These are phyloP conservation scores for Pseudonitzschia multistriata DNA, from an alignment of 108 stramenopile species.

Conservation along the genomic window DNA sequence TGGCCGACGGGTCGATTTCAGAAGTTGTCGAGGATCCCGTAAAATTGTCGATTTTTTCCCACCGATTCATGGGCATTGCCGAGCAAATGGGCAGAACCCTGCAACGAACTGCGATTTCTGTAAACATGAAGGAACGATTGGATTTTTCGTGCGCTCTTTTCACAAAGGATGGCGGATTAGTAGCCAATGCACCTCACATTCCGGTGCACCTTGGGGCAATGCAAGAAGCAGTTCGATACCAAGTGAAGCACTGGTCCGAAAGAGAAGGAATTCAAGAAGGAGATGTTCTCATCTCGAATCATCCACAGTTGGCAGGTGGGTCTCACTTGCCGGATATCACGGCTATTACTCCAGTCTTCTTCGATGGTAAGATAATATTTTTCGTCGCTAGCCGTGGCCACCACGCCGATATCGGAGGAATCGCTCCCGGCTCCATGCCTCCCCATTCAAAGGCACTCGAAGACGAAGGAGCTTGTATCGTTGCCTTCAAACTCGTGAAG, in stretches of 20 bases:
- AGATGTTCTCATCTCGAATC: conserved; percentile 96
- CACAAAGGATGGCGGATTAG: conserved; percentile 90
- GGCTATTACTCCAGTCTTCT: conserved; percentile 97
- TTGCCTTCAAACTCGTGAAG: conserved; percentile 95
- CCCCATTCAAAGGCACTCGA: conserved; percentile 82
- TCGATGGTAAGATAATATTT: conserved; percentile 84
- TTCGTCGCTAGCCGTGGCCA: conserved; percentile 97
- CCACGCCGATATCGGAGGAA: conserved; percentile 96
- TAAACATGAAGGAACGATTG: conserved; percentile 99
- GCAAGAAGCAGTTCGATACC: conserved; percentile 91
- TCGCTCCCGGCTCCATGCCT: conserved; percentile 88
- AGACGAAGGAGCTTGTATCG: conserved; percentile 97
- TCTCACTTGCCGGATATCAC: conserved; percentile 96
- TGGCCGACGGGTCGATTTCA: conserved; percentile 2
- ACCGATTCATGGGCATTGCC: conserved; percentile 99
- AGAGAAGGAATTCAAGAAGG: conserved; percentile 88
- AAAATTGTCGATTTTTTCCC: conserved; percentile 88
- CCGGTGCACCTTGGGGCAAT: conserved; percentile 99
- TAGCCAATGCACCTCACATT: conserved; percentile 99
- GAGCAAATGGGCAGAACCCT: conserved; percentile 99
- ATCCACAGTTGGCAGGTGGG: conserved; percentile 96
- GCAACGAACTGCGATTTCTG: conserved; percentile 91
- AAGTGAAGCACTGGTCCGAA: conserved; percentile 89
- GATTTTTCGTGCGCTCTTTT: conserved; percentile 98
- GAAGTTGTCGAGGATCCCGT: conserved; percentile 85